Base-by-base conservation (phyloP, 768 basidiomycete species). In the Phallus indusiatus region DNA sequence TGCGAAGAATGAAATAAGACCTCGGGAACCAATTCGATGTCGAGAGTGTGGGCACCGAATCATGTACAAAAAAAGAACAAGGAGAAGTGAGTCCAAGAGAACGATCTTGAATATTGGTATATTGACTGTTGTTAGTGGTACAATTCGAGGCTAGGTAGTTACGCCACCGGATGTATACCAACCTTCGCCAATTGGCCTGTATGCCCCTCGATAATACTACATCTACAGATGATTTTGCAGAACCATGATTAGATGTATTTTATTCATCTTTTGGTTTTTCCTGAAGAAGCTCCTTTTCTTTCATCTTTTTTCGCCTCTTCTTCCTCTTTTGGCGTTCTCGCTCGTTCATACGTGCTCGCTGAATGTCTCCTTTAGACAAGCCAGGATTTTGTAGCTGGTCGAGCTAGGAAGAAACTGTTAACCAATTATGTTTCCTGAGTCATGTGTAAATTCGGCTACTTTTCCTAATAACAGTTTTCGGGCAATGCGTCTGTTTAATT, bases 21-120 rank as follows among this genome's bases (percentile, higher is more conserved):
- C 90, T 8, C 78, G 91, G 60, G 95, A 98, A 70, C 91, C 92
- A 47, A 94, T 97, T 63, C 86, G 95, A 59, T 98, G 95, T 74
- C 81, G 89, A 64, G 93, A 97, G 69, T 98, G 95, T 67, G 95
- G 95, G 2, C 95, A 97, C 72, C 84, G 95, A 55, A 95, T 98
- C 70, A 94, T 98, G 91, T 97, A 96, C 74, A 98, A 98, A 75
- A 96, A 94, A 72, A 77, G 95, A 67, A 95, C 94, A 21, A 90
- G 81, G 68, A 78, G 92, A 78, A 94, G 95, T 97, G 66, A 69
- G 93, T 76, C 34, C 46, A 63, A 34, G 49, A 42, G 53, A 64
- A 55, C 17, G 49, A n/a, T 54, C 18, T 47, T 18, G 49, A 50
- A 7, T 20, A 42, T 54, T 35, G 56, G 18, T 51, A 20, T 49